Evolutionary conservation across 108 stramenopile genomes (phyloP).

Genomic region (Conticribra weissflogii): DNA sequence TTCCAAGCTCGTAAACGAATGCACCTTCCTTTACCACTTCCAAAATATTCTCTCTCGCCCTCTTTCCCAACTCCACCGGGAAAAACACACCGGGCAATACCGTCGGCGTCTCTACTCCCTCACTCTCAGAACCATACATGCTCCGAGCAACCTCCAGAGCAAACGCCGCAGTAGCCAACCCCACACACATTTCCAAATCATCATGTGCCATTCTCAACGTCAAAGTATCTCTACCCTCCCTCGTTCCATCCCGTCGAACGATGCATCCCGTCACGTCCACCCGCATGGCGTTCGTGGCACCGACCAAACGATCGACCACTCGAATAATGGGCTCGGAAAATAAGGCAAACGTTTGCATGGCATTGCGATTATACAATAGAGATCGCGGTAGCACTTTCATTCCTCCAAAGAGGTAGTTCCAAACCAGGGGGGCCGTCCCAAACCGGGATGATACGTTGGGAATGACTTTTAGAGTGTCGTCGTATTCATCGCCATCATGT

Average conservation of each 20-base stretch:
- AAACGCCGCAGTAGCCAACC: conserved; percentile 81
- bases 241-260: background rate
- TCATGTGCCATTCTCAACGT: conserved; percentile 63
- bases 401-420: conserved; percentile 81
- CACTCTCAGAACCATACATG: background rate
- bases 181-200: conserved; percentile 86
- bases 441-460: conserved; percentile 61
- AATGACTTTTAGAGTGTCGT: background rate
- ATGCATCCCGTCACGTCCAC: conserved; percentile 26
- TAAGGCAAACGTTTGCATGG: conserved; percentile 73
- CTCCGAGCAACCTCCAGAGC: conserved; percentile 58
- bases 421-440: conserved; percentile 80
- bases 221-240: conserved; percentile 8
- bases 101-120: conserved; percentile 12
- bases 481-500: background rate
- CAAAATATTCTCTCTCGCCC: conserved; percentile 46
- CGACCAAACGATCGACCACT: conserved; percentile 81
- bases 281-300: conserved; percentile 68
- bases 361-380: conserved; percentile 63
- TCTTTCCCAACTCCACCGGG: conserved; percentile 56
- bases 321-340: conserved; percentile 88
- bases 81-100: conserved; percentile 73
- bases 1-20: conserved; percentile 41
- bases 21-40: conserved; percentile 42
- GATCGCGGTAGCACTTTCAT: conserved; percentile 65